Evolutionary conservation across 1,284 basidiomycete genomes (phyloP), one percentile per base, ranked within the genome.

Genomic region (Microbotryomycetes sp.): DNA sequence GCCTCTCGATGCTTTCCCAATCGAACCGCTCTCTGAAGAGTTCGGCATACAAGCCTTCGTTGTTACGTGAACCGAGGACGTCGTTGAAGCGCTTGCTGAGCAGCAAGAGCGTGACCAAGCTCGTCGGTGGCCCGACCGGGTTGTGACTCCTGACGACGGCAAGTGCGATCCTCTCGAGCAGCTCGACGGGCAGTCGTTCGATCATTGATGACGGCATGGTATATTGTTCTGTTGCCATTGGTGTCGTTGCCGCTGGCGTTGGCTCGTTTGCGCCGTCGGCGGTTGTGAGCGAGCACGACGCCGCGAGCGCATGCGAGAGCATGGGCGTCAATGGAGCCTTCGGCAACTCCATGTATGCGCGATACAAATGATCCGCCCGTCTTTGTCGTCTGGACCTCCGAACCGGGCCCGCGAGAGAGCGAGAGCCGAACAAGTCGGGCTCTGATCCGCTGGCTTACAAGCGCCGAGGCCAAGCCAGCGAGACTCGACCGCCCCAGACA

Each of bases 21-120:
- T 79, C 77, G 60, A 77, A 78, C 6, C 76, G 76, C 27, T 68
- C 70, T 27, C 72, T 62, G 68, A 76, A 77, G 18, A 79, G 67
- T 28, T 68, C 59, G 54, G 75, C 71, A 62, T 77, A 78, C 16
- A 79, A 72, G n/a, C 73, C 66, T 0, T 75, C 75, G 60, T 78
- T 78, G 57, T 67, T 66, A 46, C 71, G 66, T 51, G 77, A 74
- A 2, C 70, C 71, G 27, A 78, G 67, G 3, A 70, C 63, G 18
- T 64, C 53, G 69, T 78, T 64, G 48, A 76, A 68, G 5, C 65
- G 46, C 15, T 65, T 67, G n/a, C 5, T 52, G 52, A 64, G 30
- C 27, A 64, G 23, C 46, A 68, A 47, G 15, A 68, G 30, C 21
- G n/a, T 13, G 28, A 54, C 41, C 21, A 68, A 47, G 9, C 54